phyloP scores from a whole-genome alignment of 352 stramenopile species.

The Globisporangium cystogenes region DNA sequence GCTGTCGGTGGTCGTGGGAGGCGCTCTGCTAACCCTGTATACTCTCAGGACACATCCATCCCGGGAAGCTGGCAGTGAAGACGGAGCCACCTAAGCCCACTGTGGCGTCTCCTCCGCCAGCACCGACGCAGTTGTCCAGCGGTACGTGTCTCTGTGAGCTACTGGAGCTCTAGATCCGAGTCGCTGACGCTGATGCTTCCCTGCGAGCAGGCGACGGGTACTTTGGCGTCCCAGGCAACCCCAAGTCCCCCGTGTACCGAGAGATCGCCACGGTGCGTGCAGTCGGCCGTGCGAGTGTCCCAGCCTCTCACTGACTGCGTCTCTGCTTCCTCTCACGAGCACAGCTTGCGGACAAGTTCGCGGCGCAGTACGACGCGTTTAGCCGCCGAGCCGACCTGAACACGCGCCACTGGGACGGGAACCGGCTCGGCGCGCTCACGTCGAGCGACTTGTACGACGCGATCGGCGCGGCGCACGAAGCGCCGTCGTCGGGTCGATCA shows the following conservation, averaged over 20 bases:
- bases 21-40: not conserved
- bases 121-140: not conserved
- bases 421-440: conserved; percentile 34
- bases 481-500: conserved; percentile 7
- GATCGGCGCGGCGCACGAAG: conserved; percentile 56
- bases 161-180: too few relatives aligned
- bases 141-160: not conserved
- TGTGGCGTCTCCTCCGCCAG: conserved; percentile 12
- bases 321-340: not conserved
- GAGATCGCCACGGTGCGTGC: conserved; percentile 49
- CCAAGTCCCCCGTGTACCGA: conserved; percentile 53
- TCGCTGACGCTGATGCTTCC: too few relatives aligned
- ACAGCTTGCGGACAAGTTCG: conserved; percentile 38
- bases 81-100: conserved; percentile 18
- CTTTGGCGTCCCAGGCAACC: conserved; percentile 40
- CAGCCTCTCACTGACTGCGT: conserved; percentile 1
- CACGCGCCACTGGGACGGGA: conserved; percentile 26
- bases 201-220: conserved; percentile 27
- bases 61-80: conserved; percentile 21
- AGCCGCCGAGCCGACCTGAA: conserved; percentile 30
- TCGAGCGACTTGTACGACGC: conserved; percentile 74
- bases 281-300: too few relatives aligned
- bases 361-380: conserved; percentile 58
- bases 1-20: too few relatives aligned
- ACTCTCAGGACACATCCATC: conserved; percentile 57